phyloP scores from a whole-genome alignment of 495 filamentous ascomycete species.

The Aspergillus incahuasiensis region DNA sequence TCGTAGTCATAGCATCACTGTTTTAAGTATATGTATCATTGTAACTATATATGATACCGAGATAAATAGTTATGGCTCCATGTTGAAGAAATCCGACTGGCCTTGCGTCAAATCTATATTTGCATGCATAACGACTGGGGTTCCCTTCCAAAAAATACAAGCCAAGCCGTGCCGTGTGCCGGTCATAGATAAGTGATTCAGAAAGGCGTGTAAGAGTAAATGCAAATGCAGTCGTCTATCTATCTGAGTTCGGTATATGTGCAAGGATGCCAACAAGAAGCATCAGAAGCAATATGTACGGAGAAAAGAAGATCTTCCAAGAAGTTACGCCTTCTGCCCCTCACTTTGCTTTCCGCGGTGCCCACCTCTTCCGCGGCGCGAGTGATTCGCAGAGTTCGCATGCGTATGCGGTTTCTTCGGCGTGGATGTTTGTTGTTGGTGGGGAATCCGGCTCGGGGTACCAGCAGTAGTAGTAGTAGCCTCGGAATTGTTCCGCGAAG shows the following conservation, averaged over 20 bases:
- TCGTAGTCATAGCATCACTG: neutral
- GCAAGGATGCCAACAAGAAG: too few species aligned
- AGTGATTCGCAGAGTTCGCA: neutral
- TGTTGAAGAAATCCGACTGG: too few species aligned
- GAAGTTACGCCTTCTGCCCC: neutral
- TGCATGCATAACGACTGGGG: neutral
- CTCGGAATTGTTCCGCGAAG: slow-evolving; percentile 6
- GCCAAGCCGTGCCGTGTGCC: neutral
- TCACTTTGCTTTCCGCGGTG: slow-evolving; percentile 9
- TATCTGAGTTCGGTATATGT: too few species aligned
- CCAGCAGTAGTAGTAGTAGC: too few species aligned
- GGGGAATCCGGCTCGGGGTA: too few species aligned
- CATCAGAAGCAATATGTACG: neutral
- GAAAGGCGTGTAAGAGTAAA: neutral
- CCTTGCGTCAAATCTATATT: neutral
- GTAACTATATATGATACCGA: too few species aligned
- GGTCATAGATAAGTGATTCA: neutral
- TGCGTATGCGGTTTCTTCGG: slow-evolving; percentile 8
- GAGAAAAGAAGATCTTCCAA: neutral
- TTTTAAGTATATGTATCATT: neutral
- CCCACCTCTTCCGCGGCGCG: slow-evolving; percentile 16
- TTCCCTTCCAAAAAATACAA: too few species aligned
- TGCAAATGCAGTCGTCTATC: neutral
- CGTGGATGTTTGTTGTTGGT: neutral
- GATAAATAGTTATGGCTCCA: too few species aligned